Conservation (phyloP, 73 alveolate species). For the Durusdinium trenchii region DNA sequence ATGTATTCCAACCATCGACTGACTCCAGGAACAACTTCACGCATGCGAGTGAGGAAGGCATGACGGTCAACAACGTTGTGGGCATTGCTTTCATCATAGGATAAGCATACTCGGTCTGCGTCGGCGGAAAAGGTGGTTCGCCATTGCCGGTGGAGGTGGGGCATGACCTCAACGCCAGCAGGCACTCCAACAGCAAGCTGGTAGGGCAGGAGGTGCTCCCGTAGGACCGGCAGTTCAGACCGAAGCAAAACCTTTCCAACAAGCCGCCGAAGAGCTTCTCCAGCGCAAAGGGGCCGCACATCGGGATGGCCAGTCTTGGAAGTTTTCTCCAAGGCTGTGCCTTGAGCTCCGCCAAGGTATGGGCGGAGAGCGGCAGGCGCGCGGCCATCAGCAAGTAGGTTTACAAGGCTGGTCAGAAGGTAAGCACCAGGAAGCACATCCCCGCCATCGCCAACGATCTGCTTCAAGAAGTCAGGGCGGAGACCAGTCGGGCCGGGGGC, state of each 20-base stretch:
- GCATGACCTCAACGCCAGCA: too few species aligned
- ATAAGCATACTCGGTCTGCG: not conserved
- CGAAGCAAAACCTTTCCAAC: too few species aligned
- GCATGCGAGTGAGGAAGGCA: constrained; percentile 19
- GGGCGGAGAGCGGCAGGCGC: not conserved
- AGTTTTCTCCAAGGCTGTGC: too few species aligned
- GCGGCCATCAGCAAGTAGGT: constrained; percentile 13
- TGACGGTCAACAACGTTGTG: constrained; percentile 32
- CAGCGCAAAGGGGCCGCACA: too few species aligned
- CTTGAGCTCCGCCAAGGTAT: not conserved
- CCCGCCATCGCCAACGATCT: not conserved
- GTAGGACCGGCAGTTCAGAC: too few species aligned
- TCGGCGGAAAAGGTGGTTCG: not conserved
- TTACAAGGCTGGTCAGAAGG: not conserved
- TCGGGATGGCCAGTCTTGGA: too few species aligned
- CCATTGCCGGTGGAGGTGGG: too few species aligned
- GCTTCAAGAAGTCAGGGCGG: not conserved
- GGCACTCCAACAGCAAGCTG: too few species aligned
- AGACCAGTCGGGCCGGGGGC: constrained; percentile 20
- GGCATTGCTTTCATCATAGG: constrained; percentile 24
- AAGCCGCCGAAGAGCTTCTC: too few species aligned
- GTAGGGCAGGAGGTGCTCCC: too few species aligned
- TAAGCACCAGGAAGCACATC: not conserved
- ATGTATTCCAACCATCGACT: constrained; percentile 14
- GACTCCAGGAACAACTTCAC: constrained; percentile 7